A percentile compares a stretch with the other conserved stretches of the same genome.
phyloP scores from a whole-genome alignment of 2,329 filamentous ascomycete species.

The Hypoxylon sp. region DNA sequence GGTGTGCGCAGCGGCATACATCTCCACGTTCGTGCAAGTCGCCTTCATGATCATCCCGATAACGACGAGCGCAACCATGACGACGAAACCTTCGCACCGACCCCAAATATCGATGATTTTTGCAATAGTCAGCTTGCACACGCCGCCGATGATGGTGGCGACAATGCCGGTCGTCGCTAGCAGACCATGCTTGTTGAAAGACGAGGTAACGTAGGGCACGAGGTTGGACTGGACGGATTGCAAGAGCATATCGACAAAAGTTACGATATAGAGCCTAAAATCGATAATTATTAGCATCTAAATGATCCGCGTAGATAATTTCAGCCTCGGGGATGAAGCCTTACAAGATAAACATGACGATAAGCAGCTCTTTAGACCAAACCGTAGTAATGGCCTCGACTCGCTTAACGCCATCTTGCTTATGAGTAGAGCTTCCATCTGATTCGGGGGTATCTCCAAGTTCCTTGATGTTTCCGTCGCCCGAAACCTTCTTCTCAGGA shows the following conservation, averaged over 20 bases:
- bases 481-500: constrained; percentile 8
- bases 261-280: constrained; percentile 58
- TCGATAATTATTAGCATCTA: background rate
- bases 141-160: constrained; percentile 61
- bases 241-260: constrained; percentile 59
- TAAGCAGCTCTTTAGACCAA: constrained; percentile 55
- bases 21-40: constrained; percentile 68
- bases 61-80: constrained; percentile 61
- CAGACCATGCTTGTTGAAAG: constrained; percentile 74
- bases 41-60: constrained; percentile 75
- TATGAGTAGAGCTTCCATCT: constrained; percentile 49
- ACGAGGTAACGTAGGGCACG: constrained; percentile 75
- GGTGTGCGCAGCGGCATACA: constrained; percentile 73
- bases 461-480: constrained; percentile 9
- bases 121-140: constrained; percentile 59
- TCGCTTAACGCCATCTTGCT: constrained; percentile 58
- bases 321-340: constrained; percentile 25
- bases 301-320: no score
- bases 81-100: constrained; percentile 62
- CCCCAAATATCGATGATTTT: constrained; percentile 67
- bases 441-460: constrained; percentile 8
- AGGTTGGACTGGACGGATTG: constrained; percentile 63
- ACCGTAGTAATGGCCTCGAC: constrained; percentile 59
- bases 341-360: constrained; percentile 59
- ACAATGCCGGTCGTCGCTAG: constrained; percentile 75